Evolutionary conservation across 306 rosid genomes (phyloP).

Genomic region (Pyrus communis): DNA sequence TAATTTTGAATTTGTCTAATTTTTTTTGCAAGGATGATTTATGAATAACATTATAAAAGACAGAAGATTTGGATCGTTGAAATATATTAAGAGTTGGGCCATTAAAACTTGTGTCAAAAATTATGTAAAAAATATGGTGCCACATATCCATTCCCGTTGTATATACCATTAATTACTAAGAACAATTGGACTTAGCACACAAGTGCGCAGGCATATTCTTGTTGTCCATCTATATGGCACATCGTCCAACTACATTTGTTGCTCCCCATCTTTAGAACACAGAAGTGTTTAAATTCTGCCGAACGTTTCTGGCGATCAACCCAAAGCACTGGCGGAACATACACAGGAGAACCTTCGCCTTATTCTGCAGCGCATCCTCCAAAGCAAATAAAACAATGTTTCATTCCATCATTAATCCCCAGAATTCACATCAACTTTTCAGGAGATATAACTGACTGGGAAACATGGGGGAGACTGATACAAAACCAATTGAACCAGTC

Average conservation of each 20-base stretch:
- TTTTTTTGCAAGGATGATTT: too few relatives aligned
- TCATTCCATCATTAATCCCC: background rate
- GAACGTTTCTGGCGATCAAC: background rate
- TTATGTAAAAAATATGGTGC: too few relatives aligned
- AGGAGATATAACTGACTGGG: slow-evolving; percentile 5
- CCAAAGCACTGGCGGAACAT: slow-evolving; percentile 4
- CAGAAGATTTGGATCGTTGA: too few relatives aligned
- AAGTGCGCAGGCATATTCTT: background rate
- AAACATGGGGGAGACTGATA: slow-evolving; percentile 69
- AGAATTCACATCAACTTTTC: background rate
- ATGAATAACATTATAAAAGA: too few relatives aligned
- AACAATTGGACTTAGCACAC: background rate
- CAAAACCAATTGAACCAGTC: slow-evolving; percentile 72
- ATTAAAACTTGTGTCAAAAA: too few relatives aligned
- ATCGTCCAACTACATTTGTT: background rate
- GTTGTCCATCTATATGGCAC: background rate
- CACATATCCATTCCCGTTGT: too few relatives aligned
- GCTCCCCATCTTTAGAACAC: background rate
- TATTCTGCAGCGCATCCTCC: background rate
- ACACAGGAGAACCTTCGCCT: background rate
- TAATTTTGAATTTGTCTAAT: too few relatives aligned
- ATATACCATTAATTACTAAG: background rate
- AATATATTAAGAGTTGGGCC: too few relatives aligned
- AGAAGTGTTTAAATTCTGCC: background rate
- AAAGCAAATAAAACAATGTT: background rate